Evolutionary conservation across 805 yeast species (phyloP), one percentile per base, ranked within the genome.

Genomic region (Wickerhamiella spandovensis): DNA sequence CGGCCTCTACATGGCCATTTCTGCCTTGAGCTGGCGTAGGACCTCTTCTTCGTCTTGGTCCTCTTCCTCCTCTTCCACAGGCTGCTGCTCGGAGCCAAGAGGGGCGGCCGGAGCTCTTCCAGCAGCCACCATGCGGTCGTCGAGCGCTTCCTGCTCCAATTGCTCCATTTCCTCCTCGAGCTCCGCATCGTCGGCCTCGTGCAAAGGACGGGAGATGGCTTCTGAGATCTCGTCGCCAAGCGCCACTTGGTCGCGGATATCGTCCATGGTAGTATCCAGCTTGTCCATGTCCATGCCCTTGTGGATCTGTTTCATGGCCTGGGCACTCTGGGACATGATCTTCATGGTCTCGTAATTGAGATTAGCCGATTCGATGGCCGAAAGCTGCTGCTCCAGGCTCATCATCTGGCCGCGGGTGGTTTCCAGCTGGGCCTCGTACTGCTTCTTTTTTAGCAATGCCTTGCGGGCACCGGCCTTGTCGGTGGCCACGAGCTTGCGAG

Each of bases 191-290:
- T 76, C 81, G 44, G 69, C 61, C 51, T 86, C 95, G 50, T 94
- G 94, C 57, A 92, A 76, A 5, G 98, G 96, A 69, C 95, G 79
- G 46, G 95, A 83, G 52, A 92, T 88, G 39, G 98, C 97, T 51
- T 92, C 96, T 46, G 94, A 82, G 50, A 92, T 88, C 72, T 92
- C 98, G 58, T 88, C 96, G 43, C 95, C 84, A 61, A 86, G 72
- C 61, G 90, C 96, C 48, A 90, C 94, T 68, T 92, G 97, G 65
- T 92, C 98, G 59, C 97, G 79, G 55, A 94, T 87, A 54, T 90
- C 95, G 66, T 92, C 98, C 97, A 92, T 90, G 8, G 97, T 90
- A 59, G 82, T 84, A 65, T 92, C 98, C 43, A 92, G 97, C 72
- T 88, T 89, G 67, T 92, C 98, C 53, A 92, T 87, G 64, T 92